Evolutionary conservation across 306 rosid species (phyloP).

Genomic region (Adenanthera pavonina): DNA sequence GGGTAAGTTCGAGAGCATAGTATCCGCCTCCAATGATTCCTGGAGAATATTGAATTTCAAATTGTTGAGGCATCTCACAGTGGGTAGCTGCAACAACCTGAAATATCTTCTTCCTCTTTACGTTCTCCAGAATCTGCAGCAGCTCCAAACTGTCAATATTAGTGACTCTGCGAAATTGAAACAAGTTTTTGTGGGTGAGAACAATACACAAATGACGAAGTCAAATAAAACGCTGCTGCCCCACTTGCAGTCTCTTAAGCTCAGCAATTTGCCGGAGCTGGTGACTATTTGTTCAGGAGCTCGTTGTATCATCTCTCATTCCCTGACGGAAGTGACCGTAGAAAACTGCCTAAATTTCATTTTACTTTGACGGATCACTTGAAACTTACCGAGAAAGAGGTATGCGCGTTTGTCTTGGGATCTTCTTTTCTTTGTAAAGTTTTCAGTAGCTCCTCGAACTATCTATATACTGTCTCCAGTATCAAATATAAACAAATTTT

Average conservation of each 20-base stretch:
- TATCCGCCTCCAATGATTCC: background rate
- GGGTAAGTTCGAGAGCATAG: background rate
- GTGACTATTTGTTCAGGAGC: background rate
- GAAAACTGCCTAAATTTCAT: no score
- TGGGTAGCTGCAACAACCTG: background rate
- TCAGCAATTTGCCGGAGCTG: background rate
- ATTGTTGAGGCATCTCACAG: background rate
- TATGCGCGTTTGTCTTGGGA: no score
- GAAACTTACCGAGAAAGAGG: no score
- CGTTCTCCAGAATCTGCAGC: background rate
- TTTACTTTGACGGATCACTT: no score
- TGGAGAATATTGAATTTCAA: no score
- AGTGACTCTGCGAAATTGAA: background rate
- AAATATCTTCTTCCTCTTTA: background rate
- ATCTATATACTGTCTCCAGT: no score
- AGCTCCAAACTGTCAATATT: background rate
- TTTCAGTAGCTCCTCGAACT: no score
- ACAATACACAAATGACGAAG: background rate
- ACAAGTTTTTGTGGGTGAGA: background rate
- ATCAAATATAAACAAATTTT: no score
- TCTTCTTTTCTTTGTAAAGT: no score
- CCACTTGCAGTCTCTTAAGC: background rate
- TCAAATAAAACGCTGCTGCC: background rate
- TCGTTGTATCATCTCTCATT: background rate
- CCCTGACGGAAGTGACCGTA: no score